Evolutionary conservation across 495 filamentous ascomycete species (phyloP).

Genomic region (Paragyromitra xinjiangensis): DNA sequence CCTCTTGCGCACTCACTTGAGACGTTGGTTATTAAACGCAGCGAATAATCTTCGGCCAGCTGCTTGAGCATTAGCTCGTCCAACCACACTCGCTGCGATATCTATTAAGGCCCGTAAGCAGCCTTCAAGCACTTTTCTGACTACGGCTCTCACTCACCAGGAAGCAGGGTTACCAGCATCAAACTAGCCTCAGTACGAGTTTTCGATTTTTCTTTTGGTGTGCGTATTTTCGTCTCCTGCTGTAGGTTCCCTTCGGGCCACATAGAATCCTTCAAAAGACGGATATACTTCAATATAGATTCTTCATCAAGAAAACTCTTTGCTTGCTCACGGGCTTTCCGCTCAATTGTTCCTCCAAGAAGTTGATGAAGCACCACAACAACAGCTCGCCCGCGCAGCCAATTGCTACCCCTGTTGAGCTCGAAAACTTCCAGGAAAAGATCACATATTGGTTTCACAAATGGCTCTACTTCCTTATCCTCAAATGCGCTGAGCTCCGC

Average conservation of each 20-base stretch:
- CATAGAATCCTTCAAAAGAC: constrained; percentile 73
- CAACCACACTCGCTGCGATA: constrained; percentile 83
- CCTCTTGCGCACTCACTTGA: constrained; percentile 67
- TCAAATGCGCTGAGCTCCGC: constrained; percentile 95
- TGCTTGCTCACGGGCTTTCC: constrained; percentile 75
- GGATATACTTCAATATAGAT: constrained; percentile 76
- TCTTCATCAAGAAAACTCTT: constrained; percentile 77
- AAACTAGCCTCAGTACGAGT: constrained; percentile 78
- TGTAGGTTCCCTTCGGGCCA: constrained; percentile 77
- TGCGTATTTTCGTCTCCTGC: constrained; percentile 65
- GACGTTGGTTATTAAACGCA: constrained; percentile 77
- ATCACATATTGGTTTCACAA: constrained; percentile 98
- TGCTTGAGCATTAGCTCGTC: constrained; percentile 81
- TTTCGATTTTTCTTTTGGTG: constrained; percentile 71
- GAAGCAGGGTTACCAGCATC: constrained; percentile 81
- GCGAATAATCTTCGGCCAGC: constrained; percentile 82
- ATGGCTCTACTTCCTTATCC: constrained; percentile 85
- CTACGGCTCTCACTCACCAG: constrained; percentile 61
- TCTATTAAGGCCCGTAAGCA: constrained; percentile 49
- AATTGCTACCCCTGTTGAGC: constrained; percentile 90
- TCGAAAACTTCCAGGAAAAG: constrained; percentile 97
- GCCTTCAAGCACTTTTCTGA: background rate
- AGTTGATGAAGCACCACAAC: constrained; percentile 87
- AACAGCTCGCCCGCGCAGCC: constrained; percentile 91
- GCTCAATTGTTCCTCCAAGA: constrained; percentile 93